Evolutionary conservation across 306 rosid species (phyloP).

Genomic region (Begonia masoniana): DNA sequence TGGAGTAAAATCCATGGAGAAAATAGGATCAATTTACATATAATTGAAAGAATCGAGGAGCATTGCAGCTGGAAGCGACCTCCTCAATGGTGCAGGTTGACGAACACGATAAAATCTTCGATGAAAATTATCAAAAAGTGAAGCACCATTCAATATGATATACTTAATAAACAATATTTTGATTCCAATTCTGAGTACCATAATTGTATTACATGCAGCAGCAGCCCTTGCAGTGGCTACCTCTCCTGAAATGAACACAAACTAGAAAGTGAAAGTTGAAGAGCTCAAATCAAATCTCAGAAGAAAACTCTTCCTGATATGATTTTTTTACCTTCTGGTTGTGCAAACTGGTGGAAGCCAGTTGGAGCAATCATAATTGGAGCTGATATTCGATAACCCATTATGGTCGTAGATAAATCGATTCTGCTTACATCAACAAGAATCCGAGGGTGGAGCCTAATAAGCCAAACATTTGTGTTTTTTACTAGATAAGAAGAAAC

Average conservation of each 20-base stretch:
- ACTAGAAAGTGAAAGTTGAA: background rate
- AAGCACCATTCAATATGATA: too few species aligned
- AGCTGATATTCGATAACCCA: conserved; percentile 37
- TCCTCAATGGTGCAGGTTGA: conserved; percentile 51
- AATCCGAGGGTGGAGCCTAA: conserved; percentile 50
- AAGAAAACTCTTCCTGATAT: background rate
- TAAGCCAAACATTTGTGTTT: background rate
- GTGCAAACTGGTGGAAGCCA: conserved; percentile 38
- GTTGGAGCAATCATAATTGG: conserved; percentile 58
- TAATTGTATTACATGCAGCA: conserved; percentile 47
- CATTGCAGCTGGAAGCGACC: conserved; percentile 60
- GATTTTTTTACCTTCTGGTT: conserved; percentile 35
- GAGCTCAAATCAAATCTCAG: conserved; percentile 3
- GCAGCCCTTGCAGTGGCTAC: conserved; percentile 67
- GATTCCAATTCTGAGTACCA: conserved; percentile 24
- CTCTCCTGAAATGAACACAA: conserved; percentile 33
- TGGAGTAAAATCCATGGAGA: background rate
- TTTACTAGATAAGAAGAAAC: background rate
- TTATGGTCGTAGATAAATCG: conserved; percentile 36
- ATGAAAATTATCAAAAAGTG: background rate
- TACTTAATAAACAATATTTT: background rate
- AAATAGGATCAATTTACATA: conserved; percentile 25
- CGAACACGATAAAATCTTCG: conserved; percentile 30
- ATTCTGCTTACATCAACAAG: conserved; percentile 55
- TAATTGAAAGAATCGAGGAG: conserved; percentile 62